These are phyloP conservation scores for Metschnikowia baotianmanensis DNA, from an alignment of 805 yeast genomes.

Conservation along the genomic window DNA sequence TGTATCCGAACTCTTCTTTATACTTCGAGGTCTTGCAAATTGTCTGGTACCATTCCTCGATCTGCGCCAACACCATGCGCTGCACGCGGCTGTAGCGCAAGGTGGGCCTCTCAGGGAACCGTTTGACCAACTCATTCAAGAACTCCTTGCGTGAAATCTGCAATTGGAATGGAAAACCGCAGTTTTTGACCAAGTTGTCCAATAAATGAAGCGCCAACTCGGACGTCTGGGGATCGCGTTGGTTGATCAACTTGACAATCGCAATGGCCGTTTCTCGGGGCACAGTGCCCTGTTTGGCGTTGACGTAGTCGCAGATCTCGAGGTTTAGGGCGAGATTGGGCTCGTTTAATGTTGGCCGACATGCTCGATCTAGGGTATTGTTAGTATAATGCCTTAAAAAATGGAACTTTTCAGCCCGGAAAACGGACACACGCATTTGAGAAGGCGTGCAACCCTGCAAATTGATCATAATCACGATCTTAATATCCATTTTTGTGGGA, in stretches of 20 bases:
- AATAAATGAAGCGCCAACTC: constrained; percentile 79
- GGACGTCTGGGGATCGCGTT: constrained; percentile 79
- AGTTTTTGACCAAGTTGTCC: constrained; percentile 92
- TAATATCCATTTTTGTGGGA: too few species aligned
- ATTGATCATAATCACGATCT: neutral
- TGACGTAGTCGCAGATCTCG: constrained; percentile 91
- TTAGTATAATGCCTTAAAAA: constrained; percentile 16
- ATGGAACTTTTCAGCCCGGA: too few species aligned
- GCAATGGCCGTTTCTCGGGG: constrained; percentile 93
- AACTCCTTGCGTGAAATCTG: constrained; percentile 95
- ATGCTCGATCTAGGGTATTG: constrained; percentile 62
- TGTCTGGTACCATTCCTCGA: constrained; percentile 97
- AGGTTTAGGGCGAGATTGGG: constrained; percentile 87
- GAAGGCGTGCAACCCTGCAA: neutral
- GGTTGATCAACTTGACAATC: constrained; percentile 77
- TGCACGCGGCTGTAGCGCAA: constrained; percentile 79
- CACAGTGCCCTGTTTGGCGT: constrained; percentile 84
- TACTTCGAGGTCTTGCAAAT: constrained; percentile 86
- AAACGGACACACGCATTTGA: too few species aligned
- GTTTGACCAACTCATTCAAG: constrained; percentile 84
- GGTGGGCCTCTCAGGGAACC: constrained; percentile 95
- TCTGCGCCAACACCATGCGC: constrained; percentile 78
- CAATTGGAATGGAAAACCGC: constrained; percentile 95
- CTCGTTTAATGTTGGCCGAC: constrained; percentile 75
- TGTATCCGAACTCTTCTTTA: constrained; percentile 87